A percentile compares a stretch with the other conserved stretches of the same genome.
Conservation (phyloP, 352 stramenopile species). For the Globisporangium parvum region DNA sequence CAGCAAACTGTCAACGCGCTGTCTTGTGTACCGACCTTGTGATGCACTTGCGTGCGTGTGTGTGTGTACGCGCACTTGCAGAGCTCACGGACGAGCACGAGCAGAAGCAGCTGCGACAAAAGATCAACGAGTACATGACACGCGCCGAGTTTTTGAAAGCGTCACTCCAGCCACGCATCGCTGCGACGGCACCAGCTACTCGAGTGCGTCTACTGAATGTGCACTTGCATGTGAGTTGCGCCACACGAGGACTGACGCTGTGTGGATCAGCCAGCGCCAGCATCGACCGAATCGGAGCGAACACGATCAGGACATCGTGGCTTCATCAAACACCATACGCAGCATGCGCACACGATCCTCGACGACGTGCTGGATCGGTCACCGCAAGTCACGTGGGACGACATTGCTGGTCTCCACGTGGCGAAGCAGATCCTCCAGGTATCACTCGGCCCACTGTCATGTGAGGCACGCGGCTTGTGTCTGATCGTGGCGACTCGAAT, state of each 20-base stretch:
- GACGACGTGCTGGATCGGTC: constrained; percentile 81
- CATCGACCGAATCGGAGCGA: neutral
- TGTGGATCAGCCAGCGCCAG: neutral
- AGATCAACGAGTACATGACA: constrained; percentile 80
- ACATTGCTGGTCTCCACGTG: constrained; percentile 76
- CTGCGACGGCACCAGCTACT: neutral
- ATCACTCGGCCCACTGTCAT: too few relatives aligned
- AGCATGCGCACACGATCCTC: constrained; percentile 70
- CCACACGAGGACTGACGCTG: neutral
- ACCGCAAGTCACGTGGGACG: constrained; percentile 69
- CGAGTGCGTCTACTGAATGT: too few relatives aligned
- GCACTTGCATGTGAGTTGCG: neutral
- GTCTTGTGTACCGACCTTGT: neutral
- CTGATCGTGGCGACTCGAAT: neutral
- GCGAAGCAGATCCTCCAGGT: constrained; percentile 88
- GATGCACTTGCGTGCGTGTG: too few relatives aligned
- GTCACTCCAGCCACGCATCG: neutral
- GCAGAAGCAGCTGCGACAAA: constrained; percentile 25
- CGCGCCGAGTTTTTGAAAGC: constrained; percentile 68
- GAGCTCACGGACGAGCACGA: constrained; percentile 28
- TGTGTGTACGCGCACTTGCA: constrained; percentile 7
- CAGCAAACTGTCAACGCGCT: too few relatives aligned
- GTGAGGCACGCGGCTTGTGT: too few relatives aligned
- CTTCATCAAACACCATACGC: constrained; percentile 52
- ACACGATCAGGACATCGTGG: constrained; percentile 8